Base-by-base conservation (phyloP, 352 stramenopile species). In the Elongisporangium undulatum region DNA sequence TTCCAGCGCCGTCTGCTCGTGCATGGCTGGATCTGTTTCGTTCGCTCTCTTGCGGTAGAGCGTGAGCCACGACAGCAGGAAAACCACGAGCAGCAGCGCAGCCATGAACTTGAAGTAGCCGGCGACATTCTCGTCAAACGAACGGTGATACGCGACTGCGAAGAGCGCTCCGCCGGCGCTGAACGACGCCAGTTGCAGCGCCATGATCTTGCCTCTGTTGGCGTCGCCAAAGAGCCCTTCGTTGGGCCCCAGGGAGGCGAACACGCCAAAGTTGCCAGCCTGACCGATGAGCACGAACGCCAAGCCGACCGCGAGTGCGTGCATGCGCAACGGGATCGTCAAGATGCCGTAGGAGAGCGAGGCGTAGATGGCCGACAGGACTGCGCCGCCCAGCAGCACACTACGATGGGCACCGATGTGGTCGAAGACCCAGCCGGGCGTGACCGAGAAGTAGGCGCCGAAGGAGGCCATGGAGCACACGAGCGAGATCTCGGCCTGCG, bases 391-490 rank as follows among this genome's bases (percentile, higher is more conserved):
- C 6, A 85, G 58, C 1, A 90, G 34, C 45, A 89, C 71, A 52
- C 81, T 90, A 17, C 50, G 63, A 55, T 89, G 81, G 5, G 79
- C 69, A 17, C 79, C 81, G 41, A 93, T 82, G 26, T 58, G 75
- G 64, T 93, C 83, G 29, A 85, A 89, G 20, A 90, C 74, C 62
- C 74, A 82, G 45, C 81, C 83, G 9, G 78, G 75, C 52, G 67
- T 72, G 49, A 93, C 75, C 10, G 78, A 86, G 66, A 90, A 90
- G 66, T 90, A 93, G 48, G 78, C 78, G 45, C 83, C 83, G 64
- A 93, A 93, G 39, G 79, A 87, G 29, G 77, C 79, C 77, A 90
- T 85, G 38, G 82, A 90, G 64, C 77, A 79, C n/a, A 93, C 81
- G 49, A 90, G 63, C 23, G 81, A 82, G 66, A 93, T 93, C 20